Percentiles rank a stretch among this genome's conserved stretches.
phyloP scores from a whole-genome alignment of 2,329 filamentous ascomycete species.

The Xylariales sp. region DNA sequence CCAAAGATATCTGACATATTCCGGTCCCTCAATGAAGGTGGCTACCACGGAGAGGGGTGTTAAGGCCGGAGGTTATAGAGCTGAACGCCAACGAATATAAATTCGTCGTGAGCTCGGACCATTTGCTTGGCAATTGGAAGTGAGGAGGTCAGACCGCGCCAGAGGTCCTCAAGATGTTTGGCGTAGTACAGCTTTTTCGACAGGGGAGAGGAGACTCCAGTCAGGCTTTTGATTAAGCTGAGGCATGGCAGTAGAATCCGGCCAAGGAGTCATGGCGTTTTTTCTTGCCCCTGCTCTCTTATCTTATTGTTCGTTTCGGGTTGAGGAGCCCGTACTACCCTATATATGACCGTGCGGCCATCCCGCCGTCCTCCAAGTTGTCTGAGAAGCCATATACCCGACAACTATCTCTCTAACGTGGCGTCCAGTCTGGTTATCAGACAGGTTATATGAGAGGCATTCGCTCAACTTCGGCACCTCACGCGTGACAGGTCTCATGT shows the following conservation, averaged over 20 bases:
- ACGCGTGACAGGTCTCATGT: constrained; percentile 31
- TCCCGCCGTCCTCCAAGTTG: constrained; percentile 9
- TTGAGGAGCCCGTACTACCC: constrained; percentile 44
- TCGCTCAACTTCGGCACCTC: constrained; percentile 32
- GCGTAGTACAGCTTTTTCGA: constrained; percentile 37
- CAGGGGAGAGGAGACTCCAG: constrained; percentile 32
- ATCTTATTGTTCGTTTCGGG: constrained; percentile 41
- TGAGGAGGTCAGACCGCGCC: constrained; percentile 17
- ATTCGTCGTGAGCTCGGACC: constrained; percentile 34
- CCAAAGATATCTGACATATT: constrained; percentile 45
- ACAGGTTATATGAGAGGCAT: constrained; percentile 36
- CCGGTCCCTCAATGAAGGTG: constrained; percentile 35
- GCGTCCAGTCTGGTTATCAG: constrained; percentile 35
- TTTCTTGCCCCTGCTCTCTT: constrained; percentile 38
- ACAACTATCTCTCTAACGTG: background rate
- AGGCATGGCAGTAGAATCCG: constrained; percentile 39
- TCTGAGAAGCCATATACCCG: background rate
- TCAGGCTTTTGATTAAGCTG: constrained; percentile 39
- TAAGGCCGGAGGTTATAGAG: constrained; percentile 38
- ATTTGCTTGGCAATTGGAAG: constrained; percentile 20
- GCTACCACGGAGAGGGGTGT: constrained; percentile 41
- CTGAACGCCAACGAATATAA: constrained; percentile 40
- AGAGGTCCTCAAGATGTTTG: constrained; percentile 29
- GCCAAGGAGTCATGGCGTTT: constrained; percentile 36
- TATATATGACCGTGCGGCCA: constrained; percentile 35